phyloP scores from a whole-genome alignment of 768 basidiomycete species.

The Suillus tomentosus region DNA sequence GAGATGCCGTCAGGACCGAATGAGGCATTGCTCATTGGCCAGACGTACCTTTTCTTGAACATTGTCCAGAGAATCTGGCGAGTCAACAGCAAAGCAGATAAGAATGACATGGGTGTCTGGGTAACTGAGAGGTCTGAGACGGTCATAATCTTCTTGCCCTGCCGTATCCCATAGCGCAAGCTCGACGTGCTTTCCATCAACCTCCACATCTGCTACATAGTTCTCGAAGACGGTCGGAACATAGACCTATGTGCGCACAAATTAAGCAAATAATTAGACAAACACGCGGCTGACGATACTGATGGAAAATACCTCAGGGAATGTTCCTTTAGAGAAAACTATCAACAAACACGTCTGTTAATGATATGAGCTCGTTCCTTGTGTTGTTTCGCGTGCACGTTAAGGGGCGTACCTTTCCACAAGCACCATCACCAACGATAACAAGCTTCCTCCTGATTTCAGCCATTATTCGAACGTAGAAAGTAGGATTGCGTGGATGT shows the following conservation, averaged over 20 bases:
- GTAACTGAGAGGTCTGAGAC: slow-evolving; percentile 95
- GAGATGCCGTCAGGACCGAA: slow-evolving; percentile 14
- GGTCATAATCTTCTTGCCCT: slow-evolving; percentile 99
- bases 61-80: slow-evolving; percentile 97
- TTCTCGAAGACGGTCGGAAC: slow-evolving; percentile 99
- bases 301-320: slow-evolving; percentile 74
- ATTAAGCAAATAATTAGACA: slow-evolving; percentile 3
- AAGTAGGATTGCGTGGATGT: slow-evolving; percentile 30
- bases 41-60: slow-evolving; percentile 95
- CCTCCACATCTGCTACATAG: slow-evolving; percentile 98
- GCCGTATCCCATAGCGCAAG: slow-evolving; percentile 99
- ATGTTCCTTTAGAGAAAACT: slow-evolving; percentile 95
- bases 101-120: slow-evolving; percentile 99
- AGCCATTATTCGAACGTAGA: slow-evolving; percentile 65
- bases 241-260: slow-evolving; percentile 69
- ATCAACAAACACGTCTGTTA: slow-evolving; percentile 88
- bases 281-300: background rate
- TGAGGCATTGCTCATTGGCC: slow-evolving; percentile 8
- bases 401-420: slow-evolving; percentile 71
- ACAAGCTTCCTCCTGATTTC: slow-evolving; percentile 99
- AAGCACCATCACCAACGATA: slow-evolving; percentile 98
- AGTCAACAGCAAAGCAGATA: slow-evolving; percentile 98
- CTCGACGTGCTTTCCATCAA: slow-evolving; percentile 98
- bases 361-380: slow-evolving; percentile 22
- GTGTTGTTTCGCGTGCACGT: background rate